phyloP scores from a whole-genome alignment of 2,329 filamentous ascomycete species.

The Aspergillus sp. region DNA sequence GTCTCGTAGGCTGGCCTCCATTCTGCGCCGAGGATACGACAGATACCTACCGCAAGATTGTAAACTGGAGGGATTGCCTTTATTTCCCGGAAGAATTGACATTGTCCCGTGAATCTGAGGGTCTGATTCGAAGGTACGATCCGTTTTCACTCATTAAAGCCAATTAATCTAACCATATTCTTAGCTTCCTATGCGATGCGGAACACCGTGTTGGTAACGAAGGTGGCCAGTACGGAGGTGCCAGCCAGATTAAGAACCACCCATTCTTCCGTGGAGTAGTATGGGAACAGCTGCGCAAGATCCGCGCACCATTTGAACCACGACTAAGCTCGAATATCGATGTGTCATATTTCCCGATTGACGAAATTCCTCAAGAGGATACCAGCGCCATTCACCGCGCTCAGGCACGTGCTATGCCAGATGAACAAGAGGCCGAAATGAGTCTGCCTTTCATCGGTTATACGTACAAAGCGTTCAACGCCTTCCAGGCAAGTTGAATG shows the following conservation, averaged over 20 bases:
- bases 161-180: slow-evolving; percentile 23
- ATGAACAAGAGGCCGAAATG: slow-evolving; percentile 86
- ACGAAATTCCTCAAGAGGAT: slow-evolving; percentile 96
- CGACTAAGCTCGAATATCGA: slow-evolving; percentile 91
- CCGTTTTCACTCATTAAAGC: background rate
- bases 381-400: slow-evolving; percentile 84
- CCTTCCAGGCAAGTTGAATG: slow-evolving; percentile 50
- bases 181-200: slow-evolving; percentile 87
- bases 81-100: slow-evolving; percentile 97
- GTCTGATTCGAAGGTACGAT: slow-evolving; percentile 82
- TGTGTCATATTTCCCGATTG: slow-evolving; percentile 97
- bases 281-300: slow-evolving; percentile 87
- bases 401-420: slow-evolving; percentile 71
- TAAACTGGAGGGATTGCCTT: slow-evolving; percentile 93
- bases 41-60: slow-evolving; percentile 98
- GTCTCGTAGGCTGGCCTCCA: slow-evolving; percentile 95
- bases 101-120: slow-evolving; percentile 83
- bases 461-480: slow-evolving; percentile 95
- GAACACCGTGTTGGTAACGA: slow-evolving; percentile 84
- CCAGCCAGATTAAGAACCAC: slow-evolving; percentile 89
- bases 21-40: slow-evolving; percentile 98
- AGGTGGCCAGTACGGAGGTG: slow-evolving; percentile 61
- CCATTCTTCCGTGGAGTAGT: slow-evolving; percentile 96
- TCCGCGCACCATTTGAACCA: slow-evolving; percentile 94
- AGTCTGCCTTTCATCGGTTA: slow-evolving; percentile 95